Base-by-base conservation (phyloP, 2,329 filamentous ascomycete genomes). In the Colletotrichum shisoi region DNA sequence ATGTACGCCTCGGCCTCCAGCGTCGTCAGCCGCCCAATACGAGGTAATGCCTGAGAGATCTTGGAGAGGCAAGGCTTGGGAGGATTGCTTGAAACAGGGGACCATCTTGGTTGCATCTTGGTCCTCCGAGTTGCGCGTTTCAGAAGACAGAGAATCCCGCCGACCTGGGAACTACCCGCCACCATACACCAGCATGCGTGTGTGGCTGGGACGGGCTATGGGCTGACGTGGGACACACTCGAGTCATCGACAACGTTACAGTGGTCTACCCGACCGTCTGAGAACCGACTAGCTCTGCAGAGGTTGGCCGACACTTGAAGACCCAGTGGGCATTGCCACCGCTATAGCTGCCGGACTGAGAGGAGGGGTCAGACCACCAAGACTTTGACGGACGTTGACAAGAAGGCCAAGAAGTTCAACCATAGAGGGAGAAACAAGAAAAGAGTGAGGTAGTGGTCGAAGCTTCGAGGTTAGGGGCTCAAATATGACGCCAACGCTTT, bases 21-120 rank as follows among this genome's bases (percentile, higher is more conserved):
- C 56, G 44, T 62, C 49, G 56, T 66, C 57, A 42, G 49, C 51
- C 17, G 12, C 34, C 45, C 12, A 34, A 27, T 37, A 46, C 42
- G 40, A 21, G n/a, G 42, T 5, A 15, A 21, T 57, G 54, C n/a
- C 31, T 57, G 40, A n/a, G 8, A 19, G 11, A 3, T 9, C 54
- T 15, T n/a, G 19, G 31, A 13, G 31, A 11, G 51, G 34, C 24
- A 40, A 52, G 58, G 21, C 40, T 58, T 37, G 39, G 24, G 31
- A 31, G 19, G 21, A 34, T 49, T 51, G 62, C 39, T 61, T 68
- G 66, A 68, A 68, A 68, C 66, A 68, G 24, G 63, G 63, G 57
- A 67, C 24, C 45, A 57, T 67, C 66, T 68, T 68, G 62, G 57
- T 57, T 57, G 56, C 27, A 67, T 67, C 39, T 67, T 57, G 57